Base-by-base conservation (phyloP, 2,329 filamentous ascomycete species). In the Aurifilum marmelostoma region DNA sequence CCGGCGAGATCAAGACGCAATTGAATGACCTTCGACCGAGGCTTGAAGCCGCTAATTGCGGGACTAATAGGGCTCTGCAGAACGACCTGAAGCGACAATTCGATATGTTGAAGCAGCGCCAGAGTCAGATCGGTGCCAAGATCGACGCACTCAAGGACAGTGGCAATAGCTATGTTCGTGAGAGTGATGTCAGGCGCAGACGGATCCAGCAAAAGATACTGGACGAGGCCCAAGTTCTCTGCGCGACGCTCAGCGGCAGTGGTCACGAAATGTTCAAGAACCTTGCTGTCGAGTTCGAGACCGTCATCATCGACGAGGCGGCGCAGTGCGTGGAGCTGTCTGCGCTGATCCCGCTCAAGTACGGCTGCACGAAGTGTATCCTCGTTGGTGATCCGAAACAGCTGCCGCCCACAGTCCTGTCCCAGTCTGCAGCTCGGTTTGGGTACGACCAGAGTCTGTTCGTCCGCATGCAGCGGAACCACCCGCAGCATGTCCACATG, bases 381-480 rank as follows among this genome's bases (percentile, higher is more conserved):
- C 88, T 99, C 41, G 96, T 99, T 39, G 96, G 96, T 81, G 96
- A 99, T 82, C 96, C 96, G 0, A 98, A 99, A 79, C 96, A 99
- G 80, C 83, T 99, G 73, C 96, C 96, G 6, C 96, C 96, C 0
- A 99, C 96, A 0, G 96, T 99, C 11, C 88, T 99, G 68, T 98
- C 96, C 2, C 93, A 96, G 77, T 94, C 94, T 74, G 96, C 96
- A 5, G 92, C 94, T 18, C 88, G 90, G 50, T 98, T 94, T 79
- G 94, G 96, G 73, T 99, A 98, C 80, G 95, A 98, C 76, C 96
- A 99, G 81, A 97, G 93, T 85, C 83, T 99, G 80, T 99, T 99
- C 82, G 96, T 98, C 66, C 92, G 96, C 43, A 99, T 99, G 95
- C 96, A 98, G 77, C 90, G 90, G 75, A 97, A 97, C 72, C 91